Evolutionary conservation across 208 protist genomes (phyloP).

Genomic region (Acanthamoeba culbertsoni): DNA sequence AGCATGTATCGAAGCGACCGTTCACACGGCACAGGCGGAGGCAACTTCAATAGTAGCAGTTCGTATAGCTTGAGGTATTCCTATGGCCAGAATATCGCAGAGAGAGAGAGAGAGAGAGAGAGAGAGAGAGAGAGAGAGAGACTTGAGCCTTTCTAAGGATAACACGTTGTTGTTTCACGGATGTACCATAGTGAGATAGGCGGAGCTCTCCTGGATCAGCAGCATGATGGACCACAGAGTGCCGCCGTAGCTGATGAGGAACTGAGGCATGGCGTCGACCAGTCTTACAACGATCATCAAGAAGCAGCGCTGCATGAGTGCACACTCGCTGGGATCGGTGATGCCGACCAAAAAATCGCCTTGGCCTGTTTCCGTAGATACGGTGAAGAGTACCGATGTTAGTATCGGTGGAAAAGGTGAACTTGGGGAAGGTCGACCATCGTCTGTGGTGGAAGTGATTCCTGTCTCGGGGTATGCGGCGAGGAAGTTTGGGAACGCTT

Average conservation of each 20-base stretch:
- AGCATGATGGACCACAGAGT: background rate
- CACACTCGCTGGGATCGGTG: background rate
- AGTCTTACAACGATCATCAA: background rate
- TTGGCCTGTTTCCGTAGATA: background rate
- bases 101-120: background rate
- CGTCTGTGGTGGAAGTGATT: background rate
- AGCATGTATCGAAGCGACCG: background rate
- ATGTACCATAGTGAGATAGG: background rate
- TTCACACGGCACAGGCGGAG: background rate
- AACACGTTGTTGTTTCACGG: background rate
- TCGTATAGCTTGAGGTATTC: background rate
- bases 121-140: no score
- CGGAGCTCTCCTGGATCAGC: background rate
- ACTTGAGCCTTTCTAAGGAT: no score
- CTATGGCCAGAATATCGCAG: background rate
- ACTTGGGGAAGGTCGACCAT: background rate
- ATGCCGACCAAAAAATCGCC: background rate
- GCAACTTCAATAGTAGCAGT: background rate
- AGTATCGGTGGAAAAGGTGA: background rate
- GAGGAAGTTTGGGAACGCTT: slow-evolving; percentile 9
- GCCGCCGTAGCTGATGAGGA: background rate
- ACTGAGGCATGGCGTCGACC: background rate
- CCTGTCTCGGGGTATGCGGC: background rate
- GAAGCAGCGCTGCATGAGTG: background rate
- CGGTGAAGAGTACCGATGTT: background rate